Evolutionary conservation across 225 moss, liverwort and hornwort genomes (phyloP).

Genomic region (Climacium dendroides): DNA sequence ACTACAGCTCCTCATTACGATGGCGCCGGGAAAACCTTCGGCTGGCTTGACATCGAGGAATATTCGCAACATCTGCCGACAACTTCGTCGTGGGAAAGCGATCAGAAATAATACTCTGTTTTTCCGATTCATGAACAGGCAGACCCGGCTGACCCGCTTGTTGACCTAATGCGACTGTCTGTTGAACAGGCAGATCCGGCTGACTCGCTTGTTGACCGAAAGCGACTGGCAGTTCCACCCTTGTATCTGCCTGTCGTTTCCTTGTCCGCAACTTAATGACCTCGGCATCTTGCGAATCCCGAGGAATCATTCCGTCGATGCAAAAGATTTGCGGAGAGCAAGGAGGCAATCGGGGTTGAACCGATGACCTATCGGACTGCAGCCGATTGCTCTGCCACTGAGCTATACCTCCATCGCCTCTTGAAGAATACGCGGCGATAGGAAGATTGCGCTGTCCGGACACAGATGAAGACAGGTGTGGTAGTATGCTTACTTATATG

Average conservation of each 20-base stretch:
- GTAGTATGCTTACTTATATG: too few relatives aligned
- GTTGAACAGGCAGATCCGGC: background rate
- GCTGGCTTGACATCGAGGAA: background rate
- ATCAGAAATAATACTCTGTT: background rate
- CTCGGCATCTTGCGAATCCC: background rate
- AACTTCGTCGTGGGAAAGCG: background rate
- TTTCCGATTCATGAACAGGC: background rate
- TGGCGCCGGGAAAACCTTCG: background rate
- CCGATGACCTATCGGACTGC: conserved; percentile 1
- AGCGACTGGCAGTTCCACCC: background rate
- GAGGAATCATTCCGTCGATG: background rate
- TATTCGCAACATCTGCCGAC: background rate
- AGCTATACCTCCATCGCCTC: background rate
- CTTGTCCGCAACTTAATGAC: background rate
- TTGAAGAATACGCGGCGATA: rapidly evolving
- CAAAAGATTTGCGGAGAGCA: background rate
- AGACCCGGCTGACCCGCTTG: background rate
- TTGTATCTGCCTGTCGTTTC: background rate
- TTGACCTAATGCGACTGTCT: background rate
- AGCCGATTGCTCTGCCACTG: background rate
- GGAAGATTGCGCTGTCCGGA: background rate
- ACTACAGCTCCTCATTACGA: background rate
- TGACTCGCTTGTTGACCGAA: background rate
- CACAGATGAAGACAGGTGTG: rapidly evolving
- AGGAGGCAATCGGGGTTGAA: conserved; percentile 5